Evolutionary conservation across 805 yeast species (phyloP), one percentile per base, ranked within the genome.

Genomic region (Maudiozyma turicensis): DNA sequence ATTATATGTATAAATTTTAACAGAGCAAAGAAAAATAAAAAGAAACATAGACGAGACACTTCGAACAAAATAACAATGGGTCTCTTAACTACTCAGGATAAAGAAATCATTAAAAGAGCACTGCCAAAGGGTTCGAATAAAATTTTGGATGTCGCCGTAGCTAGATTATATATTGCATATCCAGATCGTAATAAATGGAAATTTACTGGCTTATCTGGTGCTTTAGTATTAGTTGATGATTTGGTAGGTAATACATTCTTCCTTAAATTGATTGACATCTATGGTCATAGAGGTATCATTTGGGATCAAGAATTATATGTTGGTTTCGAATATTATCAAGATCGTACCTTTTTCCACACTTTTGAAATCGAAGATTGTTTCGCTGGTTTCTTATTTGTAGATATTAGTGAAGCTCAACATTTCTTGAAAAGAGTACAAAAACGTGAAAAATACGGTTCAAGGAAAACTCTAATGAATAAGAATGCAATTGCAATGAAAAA

Each of bases 291-390:
- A 40, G 98, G 98, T 35, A 95, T 93, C 0, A 55, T 93, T 0
- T 93, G 99, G 99, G 99, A 93, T 66, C 99, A 93, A 66, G 99
- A 93, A 66, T 68, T 93, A 45, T 91, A 86, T 59, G 82, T 87
- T 10, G 84, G 86, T 58, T 89, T 93, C 65, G 82, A 83, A 57
- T 93, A 93, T 67, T 79, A 86, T 61, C 98, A 93, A 66, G 99
- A 93, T 66, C 77, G 99, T 33, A 81, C 95, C 39, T 93, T 87
- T 67, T 93, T 93, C 74, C 98, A 93, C 65, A 75, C 95, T 6
- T 93, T 93, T 69, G 99, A 93, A 70, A 72, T 88, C 43, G 98
- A 93, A 58, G 95, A 86, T 26, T 90, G 96, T 63, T 75, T 74
- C 47, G 89, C 81, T 9, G 99, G 98, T 0, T 72, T 93, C 26